These are phyloP conservation scores for Coemansia sp. DNA, from an alignment of 192 early-diverging fungal genomes.

Conservation along the genomic window DNA sequence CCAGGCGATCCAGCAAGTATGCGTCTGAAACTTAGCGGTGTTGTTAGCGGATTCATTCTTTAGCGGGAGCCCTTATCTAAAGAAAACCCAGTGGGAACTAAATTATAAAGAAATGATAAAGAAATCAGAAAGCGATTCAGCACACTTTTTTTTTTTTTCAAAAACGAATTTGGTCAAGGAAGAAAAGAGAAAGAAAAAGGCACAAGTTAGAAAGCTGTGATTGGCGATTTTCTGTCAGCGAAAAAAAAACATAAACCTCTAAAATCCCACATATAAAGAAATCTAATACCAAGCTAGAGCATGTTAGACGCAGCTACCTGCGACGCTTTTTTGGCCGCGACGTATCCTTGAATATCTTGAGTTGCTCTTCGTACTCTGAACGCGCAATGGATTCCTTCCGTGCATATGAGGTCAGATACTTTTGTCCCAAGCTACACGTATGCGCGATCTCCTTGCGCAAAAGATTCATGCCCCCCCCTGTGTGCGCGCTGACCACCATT, in stretches of 20 bases:
- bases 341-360: constrained; percentile 44
- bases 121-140: background rate
- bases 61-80: too few relatives aligned
- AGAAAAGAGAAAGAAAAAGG: background rate
- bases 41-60: background rate
- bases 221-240: background rate
- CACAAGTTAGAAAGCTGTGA: background rate
- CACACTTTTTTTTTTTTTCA: background rate
- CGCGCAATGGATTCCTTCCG: constrained; percentile 45
- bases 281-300: too few relatives aligned
- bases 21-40: background rate
- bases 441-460: constrained; percentile 71
- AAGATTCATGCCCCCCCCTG: constrained; percentile 62
- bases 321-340: constrained; percentile 16
- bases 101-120: background rate
- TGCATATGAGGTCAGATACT: constrained; percentile 48
- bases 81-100: too few relatives aligned
- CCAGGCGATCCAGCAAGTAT: background rate
- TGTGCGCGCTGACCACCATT: constrained; percentile 65
- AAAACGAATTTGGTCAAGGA: background rate
- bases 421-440: constrained; percentile 51
- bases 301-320: background rate
- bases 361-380: constrained; percentile 45
- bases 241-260: background rate
- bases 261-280: too few relatives aligned